Base-by-base conservation (phyloP, 495 filamentous ascomycete species). In the Paragyromitra xinjiangensis region DNA sequence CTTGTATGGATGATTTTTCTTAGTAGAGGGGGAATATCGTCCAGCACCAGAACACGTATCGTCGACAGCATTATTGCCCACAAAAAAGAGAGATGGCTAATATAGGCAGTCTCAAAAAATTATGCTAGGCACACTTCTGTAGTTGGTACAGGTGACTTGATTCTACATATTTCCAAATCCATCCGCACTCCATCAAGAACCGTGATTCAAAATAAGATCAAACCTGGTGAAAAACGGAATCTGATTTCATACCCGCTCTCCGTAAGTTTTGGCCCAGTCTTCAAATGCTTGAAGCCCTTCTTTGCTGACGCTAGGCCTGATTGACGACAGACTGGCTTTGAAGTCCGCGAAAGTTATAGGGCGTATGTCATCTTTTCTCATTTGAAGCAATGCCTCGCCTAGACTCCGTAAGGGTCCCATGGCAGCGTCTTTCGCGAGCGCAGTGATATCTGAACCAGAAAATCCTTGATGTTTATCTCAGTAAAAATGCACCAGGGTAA, bases 381-480 rank as follows among this genome's bases (percentile, higher is more conserved):
- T 98, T 76, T 92, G 89, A 29, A 99, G 86, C 50, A 99, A 86
- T 19, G 92, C 92, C 82, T 98, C 96, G 24, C 95, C 95, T 2
- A 99, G 86, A 69, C 92, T 94, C 22, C 96, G 90, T 14, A 99
- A 87, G 8, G 96, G 95, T 0, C 95, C 96, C 95, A 99, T 99
- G 29, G 95, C 95, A 9, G 95, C 95, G 82, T 99, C 95, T 84
- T 99, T 99, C 8, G 95, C 96, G 29, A 99, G 85, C 6, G 95
- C 95, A 9, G 95, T 99, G 68, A 99, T 97, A 82, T 99, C 95
- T 3, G 94, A 97, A 72, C 95, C 96, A 45, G 93, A 97, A 86
- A 97, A 99, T 63, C 94, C 95, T 98, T 80, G 0, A 78, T 48
- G 8, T 67, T 19, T 44, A 16, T 9, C 1, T 69, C 1, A 63